Conservation (phyloP, 202 grass and related monocot genomes). For the Zizania palustris region DNA sequence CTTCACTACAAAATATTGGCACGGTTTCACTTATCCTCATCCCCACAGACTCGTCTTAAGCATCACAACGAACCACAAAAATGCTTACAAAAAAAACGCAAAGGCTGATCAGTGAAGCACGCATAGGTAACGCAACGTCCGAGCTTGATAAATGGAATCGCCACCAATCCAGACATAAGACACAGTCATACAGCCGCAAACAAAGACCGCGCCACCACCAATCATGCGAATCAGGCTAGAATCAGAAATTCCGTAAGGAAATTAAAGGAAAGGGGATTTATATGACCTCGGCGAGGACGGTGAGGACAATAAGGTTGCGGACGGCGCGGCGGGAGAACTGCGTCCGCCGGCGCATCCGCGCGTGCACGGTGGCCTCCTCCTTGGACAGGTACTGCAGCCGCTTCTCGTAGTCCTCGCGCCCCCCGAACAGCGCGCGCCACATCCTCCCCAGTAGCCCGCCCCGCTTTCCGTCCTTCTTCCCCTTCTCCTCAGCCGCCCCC, state of each 20-base stretch:
- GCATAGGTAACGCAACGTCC: not conserved
- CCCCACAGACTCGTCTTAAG: not conserved
- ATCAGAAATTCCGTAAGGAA: not conserved
- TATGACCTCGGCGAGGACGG: conserved; percentile 67
- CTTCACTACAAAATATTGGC: not conserved
- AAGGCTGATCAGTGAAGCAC: not conserved
- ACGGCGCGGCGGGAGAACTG: conserved; percentile 60
- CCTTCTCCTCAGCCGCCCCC: conserved; percentile 25
- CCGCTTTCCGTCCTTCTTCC: conserved; percentile 21
- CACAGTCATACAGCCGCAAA: no score
- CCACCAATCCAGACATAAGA: conserved; percentile 6
- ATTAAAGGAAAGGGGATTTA: not conserved
- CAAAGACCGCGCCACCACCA: no score
- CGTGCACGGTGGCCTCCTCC: conserved; percentile 86
- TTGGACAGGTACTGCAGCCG: conserved; percentile 86
- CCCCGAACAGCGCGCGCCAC: conserved; percentile 70
- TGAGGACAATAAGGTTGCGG: conserved; percentile 69
- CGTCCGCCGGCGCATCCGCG: conserved; percentile 68
- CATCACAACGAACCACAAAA: not conserved
- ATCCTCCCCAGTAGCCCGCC: conserved; percentile 55
- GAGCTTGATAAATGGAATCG: not conserved
- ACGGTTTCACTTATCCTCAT: not conserved
- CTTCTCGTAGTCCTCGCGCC: conserved; percentile 85
- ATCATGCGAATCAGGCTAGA: no score
- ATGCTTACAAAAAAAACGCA: not conserved